A percentile compares a stretch with the other conserved stretches of the same genome.
phyloP scores from a whole-genome alignment of 208 protist species.

The Crithidia mellificae region DNA sequence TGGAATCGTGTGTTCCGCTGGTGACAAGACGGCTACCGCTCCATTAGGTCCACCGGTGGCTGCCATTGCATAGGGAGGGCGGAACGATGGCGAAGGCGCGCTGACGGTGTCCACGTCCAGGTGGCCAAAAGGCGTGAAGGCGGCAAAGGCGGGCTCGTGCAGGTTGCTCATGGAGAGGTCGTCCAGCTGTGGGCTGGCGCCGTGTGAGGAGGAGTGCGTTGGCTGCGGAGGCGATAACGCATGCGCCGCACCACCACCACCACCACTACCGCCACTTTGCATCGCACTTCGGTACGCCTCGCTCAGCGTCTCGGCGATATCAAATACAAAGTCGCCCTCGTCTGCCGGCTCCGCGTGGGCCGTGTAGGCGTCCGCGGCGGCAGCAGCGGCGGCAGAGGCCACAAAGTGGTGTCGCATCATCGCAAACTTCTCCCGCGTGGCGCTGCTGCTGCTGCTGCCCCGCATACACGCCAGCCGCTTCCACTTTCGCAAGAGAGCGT shows the following conservation, averaged over 20 bases:
- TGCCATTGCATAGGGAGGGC: neutral
- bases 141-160: neutral
- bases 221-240: too few relatives aligned
- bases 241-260: too few relatives aligned
- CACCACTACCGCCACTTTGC: too few relatives aligned
- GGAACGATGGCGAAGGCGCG: neutral
- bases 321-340: slow-evolving; percentile 19
- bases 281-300: neutral
- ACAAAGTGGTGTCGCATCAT: slow-evolving; percentile 3
- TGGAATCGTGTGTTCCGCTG: neutral
- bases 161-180: slow-evolving; percentile 4
- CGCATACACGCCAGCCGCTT: slow-evolving; percentile 30
- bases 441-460: slow-evolving; percentile 9
- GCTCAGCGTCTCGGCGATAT: slow-evolving; percentile 1
- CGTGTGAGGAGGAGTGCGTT: neutral
- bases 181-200: neutral
- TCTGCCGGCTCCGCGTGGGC: neutral
- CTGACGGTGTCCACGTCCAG: neutral
- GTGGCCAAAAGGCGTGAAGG: slow-evolving; percentile 8
- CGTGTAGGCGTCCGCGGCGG: too few relatives aligned
- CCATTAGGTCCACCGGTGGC: neutral
- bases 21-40: neutral
- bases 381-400: neutral
- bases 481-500: slow-evolving; percentile 20
- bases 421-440: slow-evolving; percentile 11